Evolutionary conservation across 2,329 filamentous ascomycete genomes (phyloP).

Genomic region (Trichoderma harzianum): DNA sequence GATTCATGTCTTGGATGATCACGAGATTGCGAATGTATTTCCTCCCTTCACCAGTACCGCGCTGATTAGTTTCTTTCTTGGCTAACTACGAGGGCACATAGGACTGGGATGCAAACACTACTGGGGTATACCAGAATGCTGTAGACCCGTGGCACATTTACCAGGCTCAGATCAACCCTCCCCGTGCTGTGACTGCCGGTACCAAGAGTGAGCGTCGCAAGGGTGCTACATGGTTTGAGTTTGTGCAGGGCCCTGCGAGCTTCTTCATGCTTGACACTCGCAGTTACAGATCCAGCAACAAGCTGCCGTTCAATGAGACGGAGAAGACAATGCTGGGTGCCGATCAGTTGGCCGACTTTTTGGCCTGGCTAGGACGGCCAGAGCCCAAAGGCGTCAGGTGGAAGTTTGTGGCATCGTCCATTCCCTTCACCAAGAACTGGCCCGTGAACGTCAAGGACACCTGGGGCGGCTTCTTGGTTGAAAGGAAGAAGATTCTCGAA

Average conservation of each 20-base stretch:
- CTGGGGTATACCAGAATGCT: conserved; percentile 74
- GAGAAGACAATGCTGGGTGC: conserved; percentile 85
- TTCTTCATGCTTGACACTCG: conserved; percentile 96
- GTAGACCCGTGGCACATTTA: conserved; percentile 85
- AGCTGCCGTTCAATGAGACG: conserved; percentile 54
- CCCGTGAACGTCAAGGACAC: conserved; percentile 82
- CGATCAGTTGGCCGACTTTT: conserved; percentile 73
- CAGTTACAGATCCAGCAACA: conserved; percentile 72
- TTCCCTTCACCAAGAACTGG: conserved; percentile 99
- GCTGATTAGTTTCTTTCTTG: neutral
- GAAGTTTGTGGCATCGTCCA: conserved; percentile 88
- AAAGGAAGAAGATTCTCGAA: conserved; percentile 76
- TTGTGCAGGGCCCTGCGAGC: conserved; percentile 82
- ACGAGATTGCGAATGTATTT: conserved; percentile 91
- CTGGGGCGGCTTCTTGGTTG: conserved; percentile 86
- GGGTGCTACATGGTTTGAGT: conserved; percentile 80
- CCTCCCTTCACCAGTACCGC: neutral
- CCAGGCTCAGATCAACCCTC: conserved; percentile 81
- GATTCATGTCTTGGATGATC: conserved; percentile 96
- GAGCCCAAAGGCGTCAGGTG: conserved; percentile 78
- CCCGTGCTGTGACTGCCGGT: conserved; percentile 53
- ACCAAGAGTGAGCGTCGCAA: conserved; percentile 35
- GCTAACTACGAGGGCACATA: conserved; percentile 50
- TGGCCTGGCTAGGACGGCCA: conserved; percentile 70
- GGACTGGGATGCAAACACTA: conserved; percentile 81